Base-by-base conservation (phyloP, 1,284 basidiomycete genomes). In the Malassezia brasiliensis region DNA sequence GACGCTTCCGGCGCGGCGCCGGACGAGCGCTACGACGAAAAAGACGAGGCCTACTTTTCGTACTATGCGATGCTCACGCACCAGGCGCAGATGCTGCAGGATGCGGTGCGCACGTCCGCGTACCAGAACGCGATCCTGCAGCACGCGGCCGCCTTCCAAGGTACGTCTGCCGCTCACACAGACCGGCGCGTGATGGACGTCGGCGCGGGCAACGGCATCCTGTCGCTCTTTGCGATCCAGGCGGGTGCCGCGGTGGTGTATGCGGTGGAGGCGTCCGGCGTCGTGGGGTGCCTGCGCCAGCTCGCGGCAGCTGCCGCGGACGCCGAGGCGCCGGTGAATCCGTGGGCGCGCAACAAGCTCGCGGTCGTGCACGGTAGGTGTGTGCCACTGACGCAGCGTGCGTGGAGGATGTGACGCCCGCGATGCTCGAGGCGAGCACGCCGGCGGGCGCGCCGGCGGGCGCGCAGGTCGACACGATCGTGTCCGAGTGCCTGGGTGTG, bases 401-500 rank as follows among this genome's bases (percentile, higher is more conserved):
- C 36, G 60, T 71, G 45, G 69, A 72, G 47, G 65, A 72, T 30
- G 68, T 72, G 5, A 68, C 61, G n/a, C 19, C 56, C 5, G 35
- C 49, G 14, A 51, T 58, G 32, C 50, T 57, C 35, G 15, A 11
- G 25, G 19, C 19, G 17, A 12, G 17, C 17, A 25, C 50, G 41
- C 45, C 51, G 4, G 28, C 30, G 17, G 17, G 2, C 11, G 32
- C 40, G 4, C 5, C 11, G 7, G 38, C 34, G 30, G 40, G 56
- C 28, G 45, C 69, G 22, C 70, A 77, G 62, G 78, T 79, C 22
- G 79, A 80, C 58, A 79, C 78, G 28, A 77, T 80, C 47, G 75
- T 80, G n/a, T 78, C 77, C 3, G 79, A 80, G 61, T 79, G 78
- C 25, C 77, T 80, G 11, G 79, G 79, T 4, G 78, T 79, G 14